Percentiles rank a stretch among this genome's conserved stretches.
phyloP scores from a whole-genome alignment of 352 stramenopile genomes.

The Plasmopara viticola region DNA sequence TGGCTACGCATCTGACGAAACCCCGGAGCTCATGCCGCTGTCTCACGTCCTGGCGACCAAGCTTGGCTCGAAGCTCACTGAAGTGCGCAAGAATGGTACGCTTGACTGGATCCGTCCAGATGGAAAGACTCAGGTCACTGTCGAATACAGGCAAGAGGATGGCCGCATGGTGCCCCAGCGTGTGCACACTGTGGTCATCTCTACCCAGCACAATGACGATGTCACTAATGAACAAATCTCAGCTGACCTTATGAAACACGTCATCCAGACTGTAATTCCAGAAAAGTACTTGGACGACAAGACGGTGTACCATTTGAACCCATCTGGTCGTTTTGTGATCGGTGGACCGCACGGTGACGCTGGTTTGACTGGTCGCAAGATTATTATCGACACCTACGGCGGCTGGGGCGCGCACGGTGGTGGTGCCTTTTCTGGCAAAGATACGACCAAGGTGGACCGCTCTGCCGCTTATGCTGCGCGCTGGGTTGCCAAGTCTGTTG shows the following conservation, averaged over 20 bases:
- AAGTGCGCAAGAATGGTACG: constrained; percentile 98
- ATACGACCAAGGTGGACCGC: constrained; percentile 98
- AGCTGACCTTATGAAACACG: constrained; percentile 97
- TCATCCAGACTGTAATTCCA: constrained; percentile 97
- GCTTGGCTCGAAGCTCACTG: constrained; percentile 94
- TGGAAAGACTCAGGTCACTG: constrained; percentile 98
- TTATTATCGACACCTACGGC: constrained; percentile 99
- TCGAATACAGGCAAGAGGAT: constrained; percentile 96
- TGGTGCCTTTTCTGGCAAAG: constrained; percentile 98
- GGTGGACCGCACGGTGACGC: constrained; percentile 98
- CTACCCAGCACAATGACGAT: constrained; percentile 97
- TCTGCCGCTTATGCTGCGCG: constrained; percentile 97
- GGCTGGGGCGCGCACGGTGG: constrained; percentile 98
- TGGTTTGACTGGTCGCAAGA: constrained; percentile 98
- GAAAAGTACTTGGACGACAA: constrained; percentile 99
- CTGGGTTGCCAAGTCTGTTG: constrained; percentile 98
- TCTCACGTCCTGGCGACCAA: constrained; percentile 97
- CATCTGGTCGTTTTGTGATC: constrained; percentile 98
- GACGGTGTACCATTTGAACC: constrained; percentile 99
- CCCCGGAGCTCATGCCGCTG: constrained; percentile 95
- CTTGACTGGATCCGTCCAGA: constrained; percentile 98
- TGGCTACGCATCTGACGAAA: constrained; percentile 97
- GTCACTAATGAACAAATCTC: constrained; percentile 99
- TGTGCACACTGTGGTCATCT: constrained; percentile 99
- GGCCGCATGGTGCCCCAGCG: constrained; percentile 93